Conservation (phyloP, 768 basidiomycete genomes). For the Pulveroboletus sp. region DNA sequence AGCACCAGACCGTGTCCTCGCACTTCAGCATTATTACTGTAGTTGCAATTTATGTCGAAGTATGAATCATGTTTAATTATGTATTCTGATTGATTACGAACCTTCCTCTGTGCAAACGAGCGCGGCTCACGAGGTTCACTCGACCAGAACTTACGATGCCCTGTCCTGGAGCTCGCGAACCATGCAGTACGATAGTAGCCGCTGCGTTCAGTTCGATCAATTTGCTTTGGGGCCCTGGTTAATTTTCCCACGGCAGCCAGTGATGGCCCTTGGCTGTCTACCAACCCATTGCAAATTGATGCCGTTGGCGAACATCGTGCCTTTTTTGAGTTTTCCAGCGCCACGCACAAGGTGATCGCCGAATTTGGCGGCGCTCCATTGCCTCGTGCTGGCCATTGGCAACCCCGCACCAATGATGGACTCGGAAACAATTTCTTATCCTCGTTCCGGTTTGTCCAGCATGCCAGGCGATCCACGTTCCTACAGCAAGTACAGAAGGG, state of each 20-base stretch:
- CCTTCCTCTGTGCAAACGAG: background rate
- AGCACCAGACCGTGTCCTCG: background rate
- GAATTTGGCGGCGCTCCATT: background rate
- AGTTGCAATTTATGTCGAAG: slow-evolving; percentile 6
- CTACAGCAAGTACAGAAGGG: background rate
- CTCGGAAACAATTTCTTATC: no score
- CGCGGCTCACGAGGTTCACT: background rate
- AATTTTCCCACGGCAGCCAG: background rate
- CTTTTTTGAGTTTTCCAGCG: no score
- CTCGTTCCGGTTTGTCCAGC: background rate
- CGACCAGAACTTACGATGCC: background rate
- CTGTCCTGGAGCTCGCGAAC: background rate
- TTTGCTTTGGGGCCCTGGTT: background rate
- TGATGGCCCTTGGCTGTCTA: slow-evolving; percentile 4
- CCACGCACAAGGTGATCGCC: no score
- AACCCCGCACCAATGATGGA: no score
- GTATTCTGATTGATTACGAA: background rate
- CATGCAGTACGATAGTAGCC: background rate
- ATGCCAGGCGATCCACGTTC: slow-evolving; percentile 1
- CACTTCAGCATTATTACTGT: background rate
- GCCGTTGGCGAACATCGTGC: background rate
- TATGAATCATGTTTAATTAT: no score
- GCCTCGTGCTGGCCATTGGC: slow-evolving; percentile 24
- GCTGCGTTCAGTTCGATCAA: background rate
- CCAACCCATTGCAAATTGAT: background rate